Conservation (phyloP, 163 green algal species). For the Picocystis sp. region DNA sequence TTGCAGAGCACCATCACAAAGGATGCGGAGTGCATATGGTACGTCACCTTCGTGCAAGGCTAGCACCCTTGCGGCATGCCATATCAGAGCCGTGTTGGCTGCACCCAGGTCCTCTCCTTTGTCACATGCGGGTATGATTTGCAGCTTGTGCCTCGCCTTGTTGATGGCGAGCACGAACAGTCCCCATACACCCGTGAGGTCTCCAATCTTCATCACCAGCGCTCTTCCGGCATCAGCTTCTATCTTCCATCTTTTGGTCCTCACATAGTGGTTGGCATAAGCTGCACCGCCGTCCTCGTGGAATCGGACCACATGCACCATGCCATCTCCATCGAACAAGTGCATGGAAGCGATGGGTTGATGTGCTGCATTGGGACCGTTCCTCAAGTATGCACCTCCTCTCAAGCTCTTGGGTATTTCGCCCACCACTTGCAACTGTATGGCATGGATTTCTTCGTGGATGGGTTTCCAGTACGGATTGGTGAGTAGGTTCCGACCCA, state of each 20-base stretch:
- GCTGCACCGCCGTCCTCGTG: conserved; percentile 13
- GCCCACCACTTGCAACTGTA: background rate
- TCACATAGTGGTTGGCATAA: conserved; percentile 16
- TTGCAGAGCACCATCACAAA: too few relatives aligned
- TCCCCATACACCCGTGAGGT: conserved; percentile 8
- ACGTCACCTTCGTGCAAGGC: conserved; percentile 63
- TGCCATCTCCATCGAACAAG: conserved; percentile 4
- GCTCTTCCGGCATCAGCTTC: conserved; percentile 7
- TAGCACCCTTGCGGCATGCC: conserved; percentile 51
- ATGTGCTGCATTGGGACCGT: conserved; percentile 3
- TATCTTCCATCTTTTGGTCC: conserved; percentile 11
- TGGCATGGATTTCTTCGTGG: background rate
- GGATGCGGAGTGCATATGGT: conserved; percentile 23
- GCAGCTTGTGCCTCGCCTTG: conserved; percentile 1
- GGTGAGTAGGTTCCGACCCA: too few relatives aligned
- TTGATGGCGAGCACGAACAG: conserved; percentile 2
- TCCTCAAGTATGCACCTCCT: conserved; percentile 4
- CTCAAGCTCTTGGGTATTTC: background rate
- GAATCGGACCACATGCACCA: conserved; percentile 4
- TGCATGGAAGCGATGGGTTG: background rate
- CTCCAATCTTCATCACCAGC: conserved; percentile 12
- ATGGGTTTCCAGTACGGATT: too few relatives aligned
- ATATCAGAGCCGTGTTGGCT: conserved; percentile 64
- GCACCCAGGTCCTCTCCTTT: conserved; percentile 28
- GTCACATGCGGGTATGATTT: background rate